A percentile compares a stretch with the other conserved stretches of the same genome.
Evolutionary conservation across 2,329 filamentous ascomycete species (phyloP).

Genomic region (Phialemonium atrogriseum): DNA sequence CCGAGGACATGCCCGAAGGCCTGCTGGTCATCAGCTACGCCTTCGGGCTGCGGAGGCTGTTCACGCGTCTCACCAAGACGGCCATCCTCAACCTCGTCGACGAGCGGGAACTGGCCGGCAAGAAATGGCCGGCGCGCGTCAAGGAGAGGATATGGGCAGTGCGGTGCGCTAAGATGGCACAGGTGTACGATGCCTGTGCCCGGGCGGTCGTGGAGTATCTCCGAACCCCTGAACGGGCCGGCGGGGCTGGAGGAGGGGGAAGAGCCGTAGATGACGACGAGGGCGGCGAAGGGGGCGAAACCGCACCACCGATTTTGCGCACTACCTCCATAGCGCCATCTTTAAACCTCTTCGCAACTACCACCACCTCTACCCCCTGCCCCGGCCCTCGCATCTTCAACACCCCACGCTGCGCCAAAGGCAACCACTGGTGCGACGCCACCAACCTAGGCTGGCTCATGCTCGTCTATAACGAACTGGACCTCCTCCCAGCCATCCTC

Average conservation of each 20-base stretch:
- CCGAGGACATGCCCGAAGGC: conserved; percentile 39
- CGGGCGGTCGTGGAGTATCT: conserved; percentile 38
- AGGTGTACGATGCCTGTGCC: conserved; percentile 38
- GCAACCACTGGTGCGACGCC: conserved; percentile 42
- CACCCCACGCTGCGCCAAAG: conserved; percentile 39
- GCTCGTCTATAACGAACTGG: conserved; percentile 39
- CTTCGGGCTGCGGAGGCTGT: conserved; percentile 40
- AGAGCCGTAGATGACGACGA: not conserved
- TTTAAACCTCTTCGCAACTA: not conserved
- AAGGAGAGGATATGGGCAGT: conserved; percentile 40
- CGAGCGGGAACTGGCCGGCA: conserved; percentile 31
- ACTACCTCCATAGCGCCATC: not conserved
- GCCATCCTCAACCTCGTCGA: conserved; percentile 36
- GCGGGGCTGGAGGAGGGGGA: too few relatives aligned
- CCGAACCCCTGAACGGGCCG: conserved; percentile 8
- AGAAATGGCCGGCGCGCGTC: conserved; percentile 37
- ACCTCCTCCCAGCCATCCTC: conserved; percentile 32
- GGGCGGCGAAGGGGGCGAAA: not conserved
- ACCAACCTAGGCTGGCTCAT: conserved; percentile 46
- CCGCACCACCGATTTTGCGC: not conserved
- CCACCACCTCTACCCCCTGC: not conserved
- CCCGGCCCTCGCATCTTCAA: conserved; percentile 17
- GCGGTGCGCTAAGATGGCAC: conserved; percentile 39
- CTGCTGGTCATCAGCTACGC: conserved; percentile 44
- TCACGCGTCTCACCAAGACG: conserved; percentile 40